Percentiles rank a stretch among this genome's conserved stretches.
phyloP scores from a whole-genome alignment of 306 rosid genomes.

The Casuarina glauca region DNA sequence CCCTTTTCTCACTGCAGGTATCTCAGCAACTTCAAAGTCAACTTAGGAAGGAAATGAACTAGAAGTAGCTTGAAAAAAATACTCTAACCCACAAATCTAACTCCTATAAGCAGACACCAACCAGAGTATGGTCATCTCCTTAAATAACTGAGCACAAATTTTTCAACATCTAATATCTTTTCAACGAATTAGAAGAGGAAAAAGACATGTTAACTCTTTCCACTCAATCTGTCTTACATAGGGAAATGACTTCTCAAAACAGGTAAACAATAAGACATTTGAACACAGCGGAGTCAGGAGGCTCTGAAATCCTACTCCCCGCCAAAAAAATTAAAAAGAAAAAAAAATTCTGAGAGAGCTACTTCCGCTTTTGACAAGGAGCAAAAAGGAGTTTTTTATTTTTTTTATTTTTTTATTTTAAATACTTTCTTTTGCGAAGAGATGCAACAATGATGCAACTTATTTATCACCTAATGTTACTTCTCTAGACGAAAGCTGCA shows the following conservation, averaged over 20 bases:
- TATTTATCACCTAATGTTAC: not conserved
- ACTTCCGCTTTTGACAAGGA: not conserved
- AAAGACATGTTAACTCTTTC: not conserved
- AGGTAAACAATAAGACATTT: not conserved
- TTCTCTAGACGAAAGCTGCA: not conserved
- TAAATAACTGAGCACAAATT: not conserved
- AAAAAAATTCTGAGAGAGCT: not conserved
- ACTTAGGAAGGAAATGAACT: not conserved
- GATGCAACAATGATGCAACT: not conserved
- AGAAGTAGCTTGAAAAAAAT: not conserved
- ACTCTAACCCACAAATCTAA: not conserved
- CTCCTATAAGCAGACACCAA: not conserved
- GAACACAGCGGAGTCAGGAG: not conserved
- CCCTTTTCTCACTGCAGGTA: not conserved
- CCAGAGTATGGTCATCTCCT: not conserved
- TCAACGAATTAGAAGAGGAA: not conserved
- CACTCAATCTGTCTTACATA: not conserved
- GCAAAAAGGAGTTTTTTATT: not conserved
- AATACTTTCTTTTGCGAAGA: not conserved
- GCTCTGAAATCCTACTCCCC: not conserved
- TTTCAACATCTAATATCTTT: not conserved
- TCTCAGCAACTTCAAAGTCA: not conserved
- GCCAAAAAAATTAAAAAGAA: not conserved
- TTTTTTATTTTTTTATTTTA: not conserved
- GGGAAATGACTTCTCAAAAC: not conserved